These are phyloP conservation scores for Warburgia ugandensis DNA, from an alignment of 164 flowering plant genomes.

Conservation along the genomic window DNA sequence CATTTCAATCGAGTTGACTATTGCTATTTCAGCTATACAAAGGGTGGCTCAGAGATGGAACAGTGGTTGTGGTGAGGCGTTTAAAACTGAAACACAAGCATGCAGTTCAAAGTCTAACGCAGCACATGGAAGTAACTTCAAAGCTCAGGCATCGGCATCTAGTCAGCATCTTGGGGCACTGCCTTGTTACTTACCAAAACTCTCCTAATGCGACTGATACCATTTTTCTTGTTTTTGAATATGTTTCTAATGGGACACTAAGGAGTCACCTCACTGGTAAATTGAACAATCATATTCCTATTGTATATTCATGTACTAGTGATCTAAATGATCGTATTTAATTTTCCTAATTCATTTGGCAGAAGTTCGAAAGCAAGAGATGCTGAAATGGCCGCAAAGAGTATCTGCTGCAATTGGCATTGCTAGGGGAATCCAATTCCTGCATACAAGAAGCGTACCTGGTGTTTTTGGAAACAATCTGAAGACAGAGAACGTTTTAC, in stretches of 20 bases:
- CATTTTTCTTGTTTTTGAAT: slow-evolving; percentile 55
- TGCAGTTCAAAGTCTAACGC: slow-evolving; percentile 41
- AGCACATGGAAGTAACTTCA: slow-evolving; percentile 52
- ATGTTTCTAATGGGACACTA: slow-evolving; percentile 51
- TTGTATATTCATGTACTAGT: neutral
- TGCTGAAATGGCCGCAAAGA: slow-evolving; percentile 82
- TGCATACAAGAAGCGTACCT: slow-evolving; percentile 59
- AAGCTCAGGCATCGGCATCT: slow-evolving; percentile 71
- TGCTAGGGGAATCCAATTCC: slow-evolving; percentile 70
- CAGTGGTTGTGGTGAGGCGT: slow-evolving; percentile 46
- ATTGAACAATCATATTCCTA: neutral
- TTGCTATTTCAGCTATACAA: slow-evolving; percentile 51
- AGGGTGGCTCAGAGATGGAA: slow-evolving; percentile 68
- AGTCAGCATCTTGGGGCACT: slow-evolving; percentile 85
- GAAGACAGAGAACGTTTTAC: slow-evolving; percentile 50
- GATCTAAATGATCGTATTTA: neutral
- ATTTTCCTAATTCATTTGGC: slow-evolving; percentile 7
- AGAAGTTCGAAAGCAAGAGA: slow-evolving; percentile 60
- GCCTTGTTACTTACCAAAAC: slow-evolving; percentile 46
- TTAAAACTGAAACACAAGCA: slow-evolving; percentile 47
- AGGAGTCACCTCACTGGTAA: slow-evolving; percentile 60
- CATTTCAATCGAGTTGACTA: neutral
- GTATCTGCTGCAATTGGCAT: slow-evolving; percentile 54
- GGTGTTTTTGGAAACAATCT: slow-evolving; percentile 58
- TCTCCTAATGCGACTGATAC: slow-evolving; percentile 36